These are phyloP conservation scores for Cyberlindnera suaveolens DNA, from an alignment of 805 yeast genomes.

Conservation along the genomic window DNA sequence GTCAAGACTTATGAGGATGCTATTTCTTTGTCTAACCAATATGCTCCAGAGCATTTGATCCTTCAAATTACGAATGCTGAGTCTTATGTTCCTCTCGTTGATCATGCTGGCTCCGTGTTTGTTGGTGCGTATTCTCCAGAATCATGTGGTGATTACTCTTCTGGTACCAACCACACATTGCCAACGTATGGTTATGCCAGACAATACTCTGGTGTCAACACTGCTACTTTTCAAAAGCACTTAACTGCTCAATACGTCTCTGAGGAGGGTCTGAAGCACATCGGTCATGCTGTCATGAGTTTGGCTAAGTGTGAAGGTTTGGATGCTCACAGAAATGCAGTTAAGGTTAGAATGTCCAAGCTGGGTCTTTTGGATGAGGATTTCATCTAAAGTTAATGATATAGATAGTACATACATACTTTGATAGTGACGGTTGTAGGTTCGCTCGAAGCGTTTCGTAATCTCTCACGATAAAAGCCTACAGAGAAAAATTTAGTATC, in stretches of 20 bases:
- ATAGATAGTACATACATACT: not conserved
- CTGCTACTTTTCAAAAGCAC: conserved; percentile 91
- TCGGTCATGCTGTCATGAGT: conserved; percentile 95
- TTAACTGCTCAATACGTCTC: conserved; percentile 91
- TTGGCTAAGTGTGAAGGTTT: conserved; percentile 95
- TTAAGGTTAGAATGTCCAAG: conserved; percentile 86
- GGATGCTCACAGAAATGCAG: conserved; percentile 97
- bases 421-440: not conserved
- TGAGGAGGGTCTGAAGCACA: conserved; percentile 74
- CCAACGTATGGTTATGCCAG: conserved; percentile 98
- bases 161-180: conserved; percentile 96
- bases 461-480: too few species aligned
- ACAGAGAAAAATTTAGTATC: too few species aligned
- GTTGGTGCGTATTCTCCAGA: conserved; percentile 97
- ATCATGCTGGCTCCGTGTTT: conserved; percentile 93
- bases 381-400: not conserved
- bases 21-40: conserved; percentile 75
- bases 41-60: conserved; percentile 98
- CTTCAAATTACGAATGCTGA: conserved; percentile 81
- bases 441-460: not conserved
- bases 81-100: conserved; percentile 62
- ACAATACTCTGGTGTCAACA: conserved; percentile 96
- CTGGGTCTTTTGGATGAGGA: conserved; percentile 44
- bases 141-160: conserved; percentile 96
- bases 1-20: conserved; percentile 76